Conservation (phyloP, 257 asterid species). For the Thymus mandschuricus region DNA sequence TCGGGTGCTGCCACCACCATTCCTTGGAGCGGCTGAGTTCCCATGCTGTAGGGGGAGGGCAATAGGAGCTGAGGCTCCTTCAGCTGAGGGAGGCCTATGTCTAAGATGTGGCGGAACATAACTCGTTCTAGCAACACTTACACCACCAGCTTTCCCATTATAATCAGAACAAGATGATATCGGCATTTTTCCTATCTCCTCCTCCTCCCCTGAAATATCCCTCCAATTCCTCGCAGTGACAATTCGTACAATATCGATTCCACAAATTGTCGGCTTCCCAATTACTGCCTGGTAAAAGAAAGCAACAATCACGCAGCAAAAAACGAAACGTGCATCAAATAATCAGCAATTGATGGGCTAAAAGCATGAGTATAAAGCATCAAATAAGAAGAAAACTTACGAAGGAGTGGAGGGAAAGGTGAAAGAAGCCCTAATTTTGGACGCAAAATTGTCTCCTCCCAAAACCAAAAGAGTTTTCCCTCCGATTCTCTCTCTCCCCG, state of each 20-base stretch:
- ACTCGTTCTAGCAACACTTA: conserved; percentile 28
- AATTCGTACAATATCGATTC: conserved; percentile 8
- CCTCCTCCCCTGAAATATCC: conserved; percentile 13
- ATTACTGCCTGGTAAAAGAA: conserved; percentile 18
- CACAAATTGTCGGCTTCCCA: conserved; percentile 22
- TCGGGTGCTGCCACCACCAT: conserved; percentile 42
- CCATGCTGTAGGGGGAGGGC: conserved; percentile 43
- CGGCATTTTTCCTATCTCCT: conserved; percentile 34
- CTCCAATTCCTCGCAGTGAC: conserved; percentile 9
- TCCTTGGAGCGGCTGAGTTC: conserved; percentile 44
- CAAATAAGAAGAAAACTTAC: not conserved
- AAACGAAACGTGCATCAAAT: not conserved
- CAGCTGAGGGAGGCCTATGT: conserved; percentile 45
- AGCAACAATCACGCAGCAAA: not conserved
- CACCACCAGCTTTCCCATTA: conserved; percentile 36
- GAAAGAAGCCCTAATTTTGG: conserved; percentile 33
- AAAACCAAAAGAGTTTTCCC: conserved; percentile 30
- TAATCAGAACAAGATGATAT: conserved; percentile 44
- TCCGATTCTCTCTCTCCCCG: not conserved
- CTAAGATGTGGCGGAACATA: conserved; percentile 60
- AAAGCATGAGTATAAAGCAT: not conserved
- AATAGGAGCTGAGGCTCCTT: conserved; percentile 43
- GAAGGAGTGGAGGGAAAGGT: conserved; percentile 26
- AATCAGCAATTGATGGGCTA: not conserved
- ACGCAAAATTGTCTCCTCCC: too few relatives aligned